Base-by-base conservation (phyloP, 805 yeast genomes). In the Spathaspora sp. region DNA sequence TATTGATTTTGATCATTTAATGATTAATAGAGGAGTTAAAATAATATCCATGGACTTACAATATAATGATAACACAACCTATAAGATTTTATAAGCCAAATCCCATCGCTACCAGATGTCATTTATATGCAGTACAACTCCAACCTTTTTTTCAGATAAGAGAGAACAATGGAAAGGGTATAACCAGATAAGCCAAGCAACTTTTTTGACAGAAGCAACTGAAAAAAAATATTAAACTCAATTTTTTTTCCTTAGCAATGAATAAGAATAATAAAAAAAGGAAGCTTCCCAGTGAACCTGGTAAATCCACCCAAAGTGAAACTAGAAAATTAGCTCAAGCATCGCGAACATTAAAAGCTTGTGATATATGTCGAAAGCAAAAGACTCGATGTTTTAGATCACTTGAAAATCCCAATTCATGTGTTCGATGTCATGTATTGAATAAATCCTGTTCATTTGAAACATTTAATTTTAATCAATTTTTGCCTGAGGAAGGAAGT, bases 371-470 rank as follows among this genome's bases (percentile, higher is more conserved):
- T 59, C 70, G 86, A 44, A 74, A 71, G 47, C 82, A 78, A 54
- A 82, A 82, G 67, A 79, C 89, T 0, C 67, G 87, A 52, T 86
- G 91, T 57, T 78, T 83, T 60, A 78, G 84, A 48, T 73, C 82
- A 11, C 72, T 79, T 1, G 73, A 67, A 23, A 70, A 75, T 16
- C 57, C 67, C 5, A 63, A 68, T 8, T 71, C 81, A 2, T 85
- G 91, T 66, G 65, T 84, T 18, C 66, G 89, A 19, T 86, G 91
- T 60, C 66, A 72, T 1, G 80, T 84, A 5, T 65, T 83, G 39
- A 78, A 75, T 5, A 66, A 73, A 29, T 66, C 62, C 19, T 86
- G 91, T 58, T 79, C 85, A 7, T 79, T 83, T 57, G 78, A 70
- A 51, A 29, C 19, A 20, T 42, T 16, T 35, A 42, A 42, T 16